Evolutionary conservation across 257 asterid genomes (phyloP).

Genomic region (Anisodus acutangulus): DNA sequence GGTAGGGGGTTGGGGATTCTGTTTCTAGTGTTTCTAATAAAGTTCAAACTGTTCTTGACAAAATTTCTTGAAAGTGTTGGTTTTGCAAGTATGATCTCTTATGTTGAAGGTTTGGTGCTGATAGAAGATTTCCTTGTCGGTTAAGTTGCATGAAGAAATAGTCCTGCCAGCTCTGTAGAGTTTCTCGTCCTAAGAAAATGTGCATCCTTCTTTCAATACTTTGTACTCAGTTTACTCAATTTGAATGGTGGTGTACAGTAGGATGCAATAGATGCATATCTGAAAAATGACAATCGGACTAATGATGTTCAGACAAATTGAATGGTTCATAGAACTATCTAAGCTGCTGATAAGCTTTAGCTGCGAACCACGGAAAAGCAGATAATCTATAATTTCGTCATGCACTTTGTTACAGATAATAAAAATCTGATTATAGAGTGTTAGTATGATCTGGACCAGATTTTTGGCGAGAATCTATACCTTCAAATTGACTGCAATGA

Average conservation of each 20-base stretch:
- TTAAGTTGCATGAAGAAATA: background rate
- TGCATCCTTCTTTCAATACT: background rate
- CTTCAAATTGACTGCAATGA: constrained; percentile 2
- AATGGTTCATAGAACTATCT: background rate
- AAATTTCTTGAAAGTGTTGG: background rate
- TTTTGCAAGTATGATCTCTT: constrained; percentile 5
- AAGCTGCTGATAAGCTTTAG: background rate
- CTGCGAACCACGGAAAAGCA: constrained; percentile 4
- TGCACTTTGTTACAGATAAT: background rate
- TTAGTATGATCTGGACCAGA: background rate
- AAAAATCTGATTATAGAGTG: background rate
- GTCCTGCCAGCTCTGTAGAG: background rate
- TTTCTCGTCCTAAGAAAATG: constrained; percentile 8
- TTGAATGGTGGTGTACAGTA: background rate
- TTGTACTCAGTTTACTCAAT: background rate
- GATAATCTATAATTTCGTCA: constrained; percentile 7
- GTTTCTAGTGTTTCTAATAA: background rate
- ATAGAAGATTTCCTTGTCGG: background rate
- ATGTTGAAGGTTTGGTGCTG: constrained; percentile 5
- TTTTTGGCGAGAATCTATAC: background rate
- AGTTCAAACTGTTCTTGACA: background rate
- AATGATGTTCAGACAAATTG: background rate
- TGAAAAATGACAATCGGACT: background rate
- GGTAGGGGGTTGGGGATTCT: background rate
- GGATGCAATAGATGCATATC: background rate